Base-by-base conservation (phyloP, 73 alveolate genomes). In the Uronychia setigera region DNA sequence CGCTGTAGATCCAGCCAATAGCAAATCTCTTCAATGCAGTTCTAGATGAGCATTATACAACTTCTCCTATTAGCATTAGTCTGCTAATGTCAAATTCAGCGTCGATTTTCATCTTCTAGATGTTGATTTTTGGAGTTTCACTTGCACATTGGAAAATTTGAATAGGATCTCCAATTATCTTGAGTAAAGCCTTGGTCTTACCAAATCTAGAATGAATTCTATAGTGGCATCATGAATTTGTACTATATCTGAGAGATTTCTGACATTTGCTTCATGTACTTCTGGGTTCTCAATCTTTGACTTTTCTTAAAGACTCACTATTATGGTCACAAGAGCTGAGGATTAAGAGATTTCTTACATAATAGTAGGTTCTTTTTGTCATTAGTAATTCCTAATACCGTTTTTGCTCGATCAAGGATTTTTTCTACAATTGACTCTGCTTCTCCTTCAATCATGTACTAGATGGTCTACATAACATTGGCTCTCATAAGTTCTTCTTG, bases 11-110 rank as follows among this genome's bases (percentile, higher is more conserved):
- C 89, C 89, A 82, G 32, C 19, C 77, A 32, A 77, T 28, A 33
- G 89, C 89, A n/a, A 82, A n/a, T 34, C 32, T 35, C 75, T 82
- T 33, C 34, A 82, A 35, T 25, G 30, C 31, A 13, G 32, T n/a
- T 35, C n/a, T n/a, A n/a, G 31, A 27, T 35, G 60, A n/a, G 67
- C 57, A 1, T 0, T 35, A 29, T 29, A 82, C 60, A 30, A 82
- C 14, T 5, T 75, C 79, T 0, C 60, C 33, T 0, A 82, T 32
- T 31, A 30, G 33, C 31, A n/a, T 46, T 9, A 82, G 30, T 74
- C 89, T 82, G 31, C 34, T 14, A 27, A n/a, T 33, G 27, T 74
- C 89, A 58, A 82, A 74, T 29, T 33, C 79, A 31, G 81, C 89
- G 30, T 29, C 30, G 0, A 74, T 82, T 1, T 27, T 32, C 1